Conservation (phyloP, 164 flowering plant genomes). For the Vitis rotundifolia region DNA sequence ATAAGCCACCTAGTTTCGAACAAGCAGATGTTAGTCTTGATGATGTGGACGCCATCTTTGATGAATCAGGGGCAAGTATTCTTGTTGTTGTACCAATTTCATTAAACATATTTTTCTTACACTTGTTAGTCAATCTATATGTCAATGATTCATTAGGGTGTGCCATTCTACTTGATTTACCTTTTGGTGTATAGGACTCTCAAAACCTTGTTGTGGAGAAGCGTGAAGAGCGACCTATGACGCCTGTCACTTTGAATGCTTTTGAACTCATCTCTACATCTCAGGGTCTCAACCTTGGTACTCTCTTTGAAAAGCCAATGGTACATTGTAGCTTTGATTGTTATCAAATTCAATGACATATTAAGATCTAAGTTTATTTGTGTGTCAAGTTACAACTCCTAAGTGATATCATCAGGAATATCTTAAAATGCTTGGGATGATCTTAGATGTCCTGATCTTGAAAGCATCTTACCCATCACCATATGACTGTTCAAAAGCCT, state of each 20-base stretch:
- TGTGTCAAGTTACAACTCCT: not conserved
- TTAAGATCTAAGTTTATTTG: not conserved
- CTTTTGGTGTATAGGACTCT: conserved; percentile 45
- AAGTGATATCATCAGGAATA: not conserved
- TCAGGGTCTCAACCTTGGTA: conserved; percentile 89
- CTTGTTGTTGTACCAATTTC: not conserved
- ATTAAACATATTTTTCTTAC: not conserved
- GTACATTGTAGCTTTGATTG: conserved; percentile 28
- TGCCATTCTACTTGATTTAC: not conserved
- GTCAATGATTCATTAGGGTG: not conserved
- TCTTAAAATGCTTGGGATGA: not conserved
- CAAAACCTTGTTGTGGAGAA: conserved; percentile 83
- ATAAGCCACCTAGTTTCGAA: conserved; percentile 74
- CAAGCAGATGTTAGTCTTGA: conserved; percentile 62
- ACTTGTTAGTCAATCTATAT: not conserved
- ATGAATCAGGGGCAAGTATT: conserved; percentile 59
- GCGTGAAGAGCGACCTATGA: conserved; percentile 56
- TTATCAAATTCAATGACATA: not conserved
- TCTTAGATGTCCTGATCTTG: not conserved
- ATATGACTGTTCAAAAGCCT: not conserved
- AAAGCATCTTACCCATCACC: not conserved
- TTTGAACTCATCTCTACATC: conserved; percentile 95
- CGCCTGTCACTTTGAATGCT: conserved; percentile 88
- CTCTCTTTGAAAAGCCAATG: conserved; percentile 88
- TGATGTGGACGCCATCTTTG: conserved; percentile 79